Evolutionary conservation across 345 rosid species (phyloP).

Genomic region (Euphorbia peplus): DNA sequence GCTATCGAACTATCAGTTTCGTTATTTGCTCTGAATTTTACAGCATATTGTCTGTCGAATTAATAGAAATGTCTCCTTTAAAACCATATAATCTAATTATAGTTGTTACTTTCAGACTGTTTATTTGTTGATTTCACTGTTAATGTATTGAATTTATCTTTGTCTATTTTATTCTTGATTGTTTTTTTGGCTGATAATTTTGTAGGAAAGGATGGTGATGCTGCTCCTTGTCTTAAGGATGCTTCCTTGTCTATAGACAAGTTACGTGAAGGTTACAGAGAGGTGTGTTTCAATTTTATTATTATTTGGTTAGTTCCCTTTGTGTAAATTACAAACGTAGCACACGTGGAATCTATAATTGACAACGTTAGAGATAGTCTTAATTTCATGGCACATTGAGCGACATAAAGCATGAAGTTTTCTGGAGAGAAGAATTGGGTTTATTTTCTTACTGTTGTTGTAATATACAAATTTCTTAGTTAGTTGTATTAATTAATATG

Average conservation of each 20-base stretch:
- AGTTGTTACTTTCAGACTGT: background rate
- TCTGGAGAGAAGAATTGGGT: background rate
- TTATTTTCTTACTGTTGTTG: no score
- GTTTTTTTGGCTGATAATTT: background rate
- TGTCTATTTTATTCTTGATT: background rate
- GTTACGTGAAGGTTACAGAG: constrained; percentile 82
- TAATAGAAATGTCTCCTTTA: background rate
- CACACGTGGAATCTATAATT: background rate
- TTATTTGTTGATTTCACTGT: background rate
- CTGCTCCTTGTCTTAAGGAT: constrained; percentile 98
- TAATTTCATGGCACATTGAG: background rate
- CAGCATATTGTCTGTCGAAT: background rate
- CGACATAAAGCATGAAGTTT: background rate
- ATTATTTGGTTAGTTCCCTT: background rate
- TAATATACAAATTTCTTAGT: background rate
- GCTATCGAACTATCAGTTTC: background rate
- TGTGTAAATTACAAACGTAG: background rate
- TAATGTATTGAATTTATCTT: background rate
- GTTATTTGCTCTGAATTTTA: background rate
- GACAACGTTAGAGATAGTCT: background rate
- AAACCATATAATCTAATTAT: background rate
- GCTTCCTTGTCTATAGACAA: constrained; percentile 79
- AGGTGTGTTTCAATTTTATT: constrained; percentile 43
- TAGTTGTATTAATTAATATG: constrained; percentile 7
- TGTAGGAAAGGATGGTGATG: constrained; percentile 87